These are phyloP conservation scores for Scutellaria minor DNA, from an alignment of 257 asterid species.

Conservation along the genomic window DNA sequence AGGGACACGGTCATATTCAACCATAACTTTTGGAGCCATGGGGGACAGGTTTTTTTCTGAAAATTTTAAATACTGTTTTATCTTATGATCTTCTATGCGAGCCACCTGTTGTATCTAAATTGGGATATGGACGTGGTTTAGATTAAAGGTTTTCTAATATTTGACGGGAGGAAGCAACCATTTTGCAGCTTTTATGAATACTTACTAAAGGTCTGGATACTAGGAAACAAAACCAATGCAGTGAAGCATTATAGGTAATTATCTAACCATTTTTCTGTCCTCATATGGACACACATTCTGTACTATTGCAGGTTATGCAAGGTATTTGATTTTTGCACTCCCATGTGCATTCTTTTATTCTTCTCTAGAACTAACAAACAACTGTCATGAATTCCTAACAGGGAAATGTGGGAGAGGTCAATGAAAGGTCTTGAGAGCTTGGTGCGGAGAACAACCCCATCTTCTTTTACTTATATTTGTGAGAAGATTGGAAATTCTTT, in stretches of 20 bases:
- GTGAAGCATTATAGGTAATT: slow-evolving; percentile 90
- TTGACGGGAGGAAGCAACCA: slow-evolving; percentile 29
- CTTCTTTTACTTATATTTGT: slow-evolving; percentile 83
- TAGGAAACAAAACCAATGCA: slow-evolving; percentile 84
- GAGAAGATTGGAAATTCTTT: slow-evolving; percentile 89
- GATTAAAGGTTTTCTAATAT: slow-evolving; percentile 30
- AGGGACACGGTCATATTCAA: slow-evolving; percentile 74
- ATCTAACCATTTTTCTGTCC: slow-evolving; percentile 26
- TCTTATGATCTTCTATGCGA: not conserved
- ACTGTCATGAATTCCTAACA: slow-evolving; percentile 41
- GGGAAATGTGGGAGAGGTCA: slow-evolving; percentile 99
- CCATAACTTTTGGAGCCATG: slow-evolving; percentile 99
- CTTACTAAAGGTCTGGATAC: slow-evolving; percentile 98
- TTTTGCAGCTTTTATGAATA: slow-evolving; percentile 93
- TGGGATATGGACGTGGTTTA: slow-evolving; percentile 12
- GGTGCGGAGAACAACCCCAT: slow-evolving; percentile 91
- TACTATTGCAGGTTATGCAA: not conserved
- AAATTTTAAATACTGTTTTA: not conserved
- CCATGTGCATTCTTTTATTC: slow-evolving; percentile 24
- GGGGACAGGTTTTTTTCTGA: slow-evolving; percentile 82
- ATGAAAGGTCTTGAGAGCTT: slow-evolving; percentile 94
- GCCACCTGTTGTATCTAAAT: slow-evolving; percentile 3
- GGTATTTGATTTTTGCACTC: slow-evolving; percentile 26
- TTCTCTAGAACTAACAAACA: slow-evolving; percentile 26
- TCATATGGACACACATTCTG: slow-evolving; percentile 7